Conservation (phyloP, 1,139 yeast species). For the Geotrichum carabidarum region DNA sequence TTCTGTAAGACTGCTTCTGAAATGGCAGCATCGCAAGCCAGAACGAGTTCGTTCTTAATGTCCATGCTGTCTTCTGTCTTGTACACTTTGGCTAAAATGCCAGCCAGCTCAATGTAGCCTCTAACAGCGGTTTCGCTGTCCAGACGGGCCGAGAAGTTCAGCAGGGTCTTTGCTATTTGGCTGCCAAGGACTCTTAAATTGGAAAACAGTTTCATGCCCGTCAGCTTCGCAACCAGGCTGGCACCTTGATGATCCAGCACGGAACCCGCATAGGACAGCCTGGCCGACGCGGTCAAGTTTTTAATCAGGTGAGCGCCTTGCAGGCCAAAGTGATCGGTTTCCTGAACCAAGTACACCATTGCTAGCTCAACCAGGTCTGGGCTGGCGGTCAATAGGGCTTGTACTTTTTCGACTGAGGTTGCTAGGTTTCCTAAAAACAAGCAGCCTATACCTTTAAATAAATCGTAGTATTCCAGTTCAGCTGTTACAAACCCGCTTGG, state of each 20-base stretch:
- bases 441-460: constrained; percentile 23
- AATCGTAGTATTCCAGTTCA: constrained; percentile 6
- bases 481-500: neutral
- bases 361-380: constrained; percentile 19
- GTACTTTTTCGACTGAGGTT: constrained; percentile 19
- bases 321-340: constrained; percentile 24
- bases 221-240: constrained; percentile 22
- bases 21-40: constrained; percentile 21
- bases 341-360: constrained; percentile 9
- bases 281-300: constrained; percentile 21
- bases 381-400: constrained; percentile 15
- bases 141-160: constrained; percentile 5
- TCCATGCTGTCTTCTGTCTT: constrained; percentile 11
- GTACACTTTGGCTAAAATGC: constrained; percentile 2
- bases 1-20: constrained; percentile 4
- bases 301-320: constrained; percentile 30
- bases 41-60: constrained; percentile 20
- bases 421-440: constrained; percentile 27
- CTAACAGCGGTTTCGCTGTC: neutral
- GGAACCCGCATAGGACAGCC: constrained; percentile 7
- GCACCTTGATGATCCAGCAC: constrained; percentile 21
- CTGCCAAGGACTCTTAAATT: constrained; percentile 21
- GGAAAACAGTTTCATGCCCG: constrained; percentile 23
- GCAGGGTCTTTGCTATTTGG: constrained; percentile 21
- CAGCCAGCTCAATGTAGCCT: neutral